Base-by-base conservation (phyloP, 768 basidiomycete species). In the Leccinum truebloodii region DNA sequence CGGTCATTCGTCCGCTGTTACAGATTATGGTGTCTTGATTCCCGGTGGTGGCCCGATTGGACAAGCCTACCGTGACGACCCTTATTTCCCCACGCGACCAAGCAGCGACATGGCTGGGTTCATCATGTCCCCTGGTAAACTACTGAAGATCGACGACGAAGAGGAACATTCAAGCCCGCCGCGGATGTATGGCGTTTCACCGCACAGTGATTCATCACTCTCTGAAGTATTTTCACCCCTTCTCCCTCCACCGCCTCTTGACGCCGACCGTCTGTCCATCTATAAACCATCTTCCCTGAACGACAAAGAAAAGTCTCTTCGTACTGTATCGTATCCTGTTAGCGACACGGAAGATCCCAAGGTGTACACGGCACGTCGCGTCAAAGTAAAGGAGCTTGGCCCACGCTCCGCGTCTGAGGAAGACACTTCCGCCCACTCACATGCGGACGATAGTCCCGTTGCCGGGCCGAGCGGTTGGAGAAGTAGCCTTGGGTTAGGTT, bases 401-500 rank as follows among this genome's bases (percentile, higher is more conserved):
- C 74, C 59, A 13, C 69, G 72, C 9, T 63, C 69, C 44, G 60
- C 71, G 0, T 65, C 56, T 30, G 73, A 67, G 14, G 72, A 67
- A 3, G 65, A 62, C 4, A 49, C 52, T 5, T 56, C 67, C 13
- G 55, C 63, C 4, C 39, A 54, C 32, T 34, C 37, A 5, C 58
- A 51, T 46, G 26, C 58, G 14, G 71, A 72, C 9, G 57, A 67
- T 6, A 46, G 62, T 6, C 65, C 67, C 32, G 53, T 62, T 34
- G 54, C 73, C 12, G 76, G 71, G n/a, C 73, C 73, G 4, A 69
- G 73, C 30, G 50, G 68, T 48, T 76, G 75, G 76, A 68, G 69
- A 58, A 52, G 58, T 13, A 72, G 72, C 49, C 73, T 86, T 3
- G 83, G 85, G 1, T 71, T 87, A 4, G 72, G 80, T 28, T 80